Percentiles rank a stretch among this genome's conserved stretches.
Conservation (phyloP, 1,284 basidiomycete species). For the Rhizoctonia solani region DNA sequence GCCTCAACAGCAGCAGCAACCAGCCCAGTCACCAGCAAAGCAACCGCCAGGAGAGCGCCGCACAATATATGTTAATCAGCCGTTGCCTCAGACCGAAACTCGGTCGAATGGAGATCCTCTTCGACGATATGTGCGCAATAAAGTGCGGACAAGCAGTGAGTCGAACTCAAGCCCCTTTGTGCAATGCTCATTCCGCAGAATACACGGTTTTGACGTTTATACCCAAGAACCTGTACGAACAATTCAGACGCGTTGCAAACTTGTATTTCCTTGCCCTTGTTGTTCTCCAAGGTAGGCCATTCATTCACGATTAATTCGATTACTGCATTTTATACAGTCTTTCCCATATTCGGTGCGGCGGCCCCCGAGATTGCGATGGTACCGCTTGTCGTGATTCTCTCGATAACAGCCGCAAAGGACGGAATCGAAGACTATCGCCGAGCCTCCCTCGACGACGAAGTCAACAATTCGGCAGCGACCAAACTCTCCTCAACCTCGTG, state of each 20-base stretch:
- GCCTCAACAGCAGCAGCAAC: too few relatives aligned
- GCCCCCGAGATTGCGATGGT: conserved; percentile 83
- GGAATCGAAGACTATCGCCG: conserved; percentile 93
- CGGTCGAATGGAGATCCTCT: conserved; percentile 77
- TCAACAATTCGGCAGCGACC: conserved; percentile 88
- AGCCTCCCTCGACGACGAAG: conserved; percentile 83
- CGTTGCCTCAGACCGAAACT: conserved; percentile 65
- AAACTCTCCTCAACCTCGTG: conserved; percentile 67
- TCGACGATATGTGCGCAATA: conserved; percentile 83
- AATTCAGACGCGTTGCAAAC: conserved; percentile 90
- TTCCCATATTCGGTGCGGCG: conserved; percentile 88
- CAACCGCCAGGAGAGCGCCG: conserved; percentile 46
- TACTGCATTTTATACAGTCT: conserved; percentile 57
- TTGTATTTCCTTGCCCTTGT: conserved; percentile 88
- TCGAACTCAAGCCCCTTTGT: conserved; percentile 40
- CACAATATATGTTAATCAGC: conserved; percentile 80
- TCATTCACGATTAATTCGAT: neutral
- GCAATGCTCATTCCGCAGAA: conserved; percentile 53
- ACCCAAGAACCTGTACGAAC: conserved; percentile 92
- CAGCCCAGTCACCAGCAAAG: too few relatives aligned
- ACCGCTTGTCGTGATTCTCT: conserved; percentile 85
- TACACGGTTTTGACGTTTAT: conserved; percentile 91
- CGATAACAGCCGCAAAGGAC: conserved; percentile 92
- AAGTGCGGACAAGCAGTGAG: conserved; percentile 91
- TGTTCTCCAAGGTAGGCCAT: conserved; percentile 69